Conservation (phyloP, 2,329 filamentous ascomycete genomes). For the Pseudocercospora cruenta region DNA sequence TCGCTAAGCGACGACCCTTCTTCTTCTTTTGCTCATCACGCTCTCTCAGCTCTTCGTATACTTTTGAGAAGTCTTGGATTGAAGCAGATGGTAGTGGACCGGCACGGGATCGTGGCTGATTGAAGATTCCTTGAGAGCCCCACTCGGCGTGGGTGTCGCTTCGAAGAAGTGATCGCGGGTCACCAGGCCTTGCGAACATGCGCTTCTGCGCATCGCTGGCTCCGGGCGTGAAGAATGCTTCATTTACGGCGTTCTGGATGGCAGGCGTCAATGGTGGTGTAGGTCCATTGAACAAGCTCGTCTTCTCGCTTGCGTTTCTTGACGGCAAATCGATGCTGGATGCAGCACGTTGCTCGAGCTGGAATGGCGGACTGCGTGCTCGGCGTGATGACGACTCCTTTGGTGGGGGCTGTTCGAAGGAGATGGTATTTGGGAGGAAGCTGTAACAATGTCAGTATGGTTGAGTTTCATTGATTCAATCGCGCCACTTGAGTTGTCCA, state of each 20-base stretch:
- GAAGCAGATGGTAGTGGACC: slow-evolving; percentile 74
- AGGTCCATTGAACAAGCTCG: slow-evolving; percentile 43
- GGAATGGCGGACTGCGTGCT: slow-evolving; percentile 27
- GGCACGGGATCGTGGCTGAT: slow-evolving; percentile 78
- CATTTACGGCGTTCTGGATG: slow-evolving; percentile 20
- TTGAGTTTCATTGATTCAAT: neutral
- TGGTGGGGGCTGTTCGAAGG: slow-evolving; percentile 68
- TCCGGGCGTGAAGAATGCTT: slow-evolving; percentile 51
- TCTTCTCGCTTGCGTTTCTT: slow-evolving; percentile 14
- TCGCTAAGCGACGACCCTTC: slow-evolving; percentile 24
- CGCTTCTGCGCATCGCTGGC: slow-evolving; percentile 49
- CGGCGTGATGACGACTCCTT: slow-evolving; percentile 31
- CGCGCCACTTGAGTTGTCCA: neutral
- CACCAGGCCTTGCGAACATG: slow-evolving; percentile 56
- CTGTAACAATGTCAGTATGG: slow-evolving; percentile 50
- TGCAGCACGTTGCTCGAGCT: slow-evolving; percentile 46
- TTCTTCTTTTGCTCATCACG: slow-evolving; percentile 19
- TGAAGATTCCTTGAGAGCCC: slow-evolving; percentile 66
- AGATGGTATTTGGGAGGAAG: slow-evolving; percentile 88
- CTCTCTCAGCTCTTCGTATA: slow-evolving; percentile 43
- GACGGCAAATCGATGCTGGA: slow-evolving; percentile 44
- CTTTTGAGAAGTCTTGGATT: slow-evolving; percentile 69
- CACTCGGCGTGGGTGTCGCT: slow-evolving; percentile 77
- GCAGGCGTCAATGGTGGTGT: slow-evolving; percentile 50
- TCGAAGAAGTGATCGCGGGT: slow-evolving; percentile 62